Evolutionary conservation across 208 protist genomes (phyloP).

Genomic region (Novymonas esmeraldas): DNA sequence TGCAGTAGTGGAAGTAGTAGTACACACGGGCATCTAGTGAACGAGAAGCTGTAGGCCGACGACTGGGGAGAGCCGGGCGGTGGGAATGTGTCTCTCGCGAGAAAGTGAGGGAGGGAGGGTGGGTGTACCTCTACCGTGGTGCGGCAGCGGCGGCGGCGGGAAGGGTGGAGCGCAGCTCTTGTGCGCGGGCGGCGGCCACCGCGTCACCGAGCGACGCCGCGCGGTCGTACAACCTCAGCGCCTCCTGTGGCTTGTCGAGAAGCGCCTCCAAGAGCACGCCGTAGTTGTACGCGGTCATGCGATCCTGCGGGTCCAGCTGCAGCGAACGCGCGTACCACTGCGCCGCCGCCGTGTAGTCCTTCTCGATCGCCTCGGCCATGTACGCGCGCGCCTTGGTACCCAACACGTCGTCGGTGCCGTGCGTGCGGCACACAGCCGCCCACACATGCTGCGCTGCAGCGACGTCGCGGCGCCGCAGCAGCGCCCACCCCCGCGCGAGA

Average conservation of each 20-base stretch:
- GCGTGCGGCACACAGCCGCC: conserved; percentile 35
- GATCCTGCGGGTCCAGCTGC: conserved; percentile 65
- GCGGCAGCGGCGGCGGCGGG: not conserved
- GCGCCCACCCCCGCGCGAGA: conserved; percentile 62
- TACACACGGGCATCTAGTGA: not conserved
- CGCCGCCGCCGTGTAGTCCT: conserved; percentile 61
- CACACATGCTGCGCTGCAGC: conserved; percentile 55
- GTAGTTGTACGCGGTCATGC: conserved; percentile 86
- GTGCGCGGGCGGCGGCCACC: conserved; percentile 51
- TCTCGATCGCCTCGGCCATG: conserved; percentile 70
- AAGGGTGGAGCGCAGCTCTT: conserved; percentile 41
- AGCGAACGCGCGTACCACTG: conserved; percentile 63
- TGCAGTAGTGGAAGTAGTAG: not conserved
- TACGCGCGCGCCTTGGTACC: conserved; percentile 72
- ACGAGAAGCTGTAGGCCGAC: not conserved
- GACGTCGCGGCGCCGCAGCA: conserved; percentile 56
- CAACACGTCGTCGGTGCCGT: conserved; percentile 41
- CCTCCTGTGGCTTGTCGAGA: conserved; percentile 47
- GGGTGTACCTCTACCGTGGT: not conserved
- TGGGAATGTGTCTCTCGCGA: too few relatives aligned
- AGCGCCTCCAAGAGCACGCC: conserved; percentile 77
- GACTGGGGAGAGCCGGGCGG: too few relatives aligned
- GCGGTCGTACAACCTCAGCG: conserved; percentile 54
- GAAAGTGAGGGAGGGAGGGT: not conserved
- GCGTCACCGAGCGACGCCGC: conserved; percentile 58